Evolutionary conservation across 23 red algal species (phyloP).

Genomic region (Cyanidioschyzon merolae): DNA sequence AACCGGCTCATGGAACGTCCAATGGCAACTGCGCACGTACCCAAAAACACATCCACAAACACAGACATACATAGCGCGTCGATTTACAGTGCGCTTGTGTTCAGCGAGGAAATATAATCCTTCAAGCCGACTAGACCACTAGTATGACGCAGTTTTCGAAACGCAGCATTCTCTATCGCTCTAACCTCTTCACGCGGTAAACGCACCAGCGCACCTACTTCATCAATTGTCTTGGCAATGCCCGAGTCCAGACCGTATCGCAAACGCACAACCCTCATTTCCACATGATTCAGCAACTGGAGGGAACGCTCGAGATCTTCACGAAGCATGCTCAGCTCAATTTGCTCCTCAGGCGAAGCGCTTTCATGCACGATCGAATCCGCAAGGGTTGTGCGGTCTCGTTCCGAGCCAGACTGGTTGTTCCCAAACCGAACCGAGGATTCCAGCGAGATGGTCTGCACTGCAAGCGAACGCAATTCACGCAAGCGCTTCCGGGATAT

Average conservation of each 20-base stretch:
- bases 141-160: constrained; percentile 72
- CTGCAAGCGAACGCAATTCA: background rate
- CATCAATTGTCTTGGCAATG: constrained; percentile 66
- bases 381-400: constrained; percentile 29
- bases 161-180: constrained; percentile 68
- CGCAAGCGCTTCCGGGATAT: constrained; percentile 24
- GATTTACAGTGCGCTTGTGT: background rate
- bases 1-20: too few species aligned
- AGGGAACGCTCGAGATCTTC: constrained; percentile 74
- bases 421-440: constrained; percentile 36
- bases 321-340: constrained; percentile 54
- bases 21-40: too few species aligned
- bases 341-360: constrained; percentile 45
- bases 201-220: constrained; percentile 69
- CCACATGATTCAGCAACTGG: constrained; percentile 40
- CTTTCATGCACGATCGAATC: constrained; percentile 50
- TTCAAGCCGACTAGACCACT: background rate
- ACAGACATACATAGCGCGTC: too few species aligned
- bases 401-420: constrained; percentile 25
- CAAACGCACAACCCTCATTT: constrained; percentile 69
- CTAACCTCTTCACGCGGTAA: constrained; percentile 74
- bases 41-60: too few species aligned
- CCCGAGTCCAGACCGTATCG: constrained; percentile 87
- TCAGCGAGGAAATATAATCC: background rate
- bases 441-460: constrained; percentile 9